A percentile compares a stretch with the other conserved stretches of the same genome.
Evolutionary conservation across 441 rosid species (phyloP).

Genomic region (Populus hybrid): DNA sequence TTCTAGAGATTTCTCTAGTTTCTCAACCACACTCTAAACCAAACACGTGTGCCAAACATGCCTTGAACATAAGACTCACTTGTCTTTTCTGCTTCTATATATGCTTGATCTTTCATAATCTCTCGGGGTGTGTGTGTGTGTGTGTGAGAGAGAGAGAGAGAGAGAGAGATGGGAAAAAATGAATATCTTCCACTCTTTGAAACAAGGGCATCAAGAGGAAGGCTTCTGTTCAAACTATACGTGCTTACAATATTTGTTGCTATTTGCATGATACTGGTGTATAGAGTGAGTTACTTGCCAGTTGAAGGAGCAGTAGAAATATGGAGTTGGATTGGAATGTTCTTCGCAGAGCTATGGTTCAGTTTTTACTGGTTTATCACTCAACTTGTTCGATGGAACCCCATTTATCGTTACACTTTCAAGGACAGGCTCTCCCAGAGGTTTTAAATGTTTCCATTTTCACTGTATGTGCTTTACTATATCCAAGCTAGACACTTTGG

Average conservation of each 20-base stretch:
- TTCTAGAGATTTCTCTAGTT: no score
- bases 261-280: constrained; percentile 31
- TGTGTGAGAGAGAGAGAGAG: background rate
- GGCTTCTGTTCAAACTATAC: constrained; percentile 25
- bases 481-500: background rate
- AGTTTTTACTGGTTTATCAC: constrained; percentile 46
- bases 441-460: constrained; percentile 11
- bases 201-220: constrained; percentile 18
- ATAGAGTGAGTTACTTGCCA: constrained; percentile 34
- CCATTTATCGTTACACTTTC: constrained; percentile 35
- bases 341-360: constrained; percentile 54
- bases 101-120: background rate
- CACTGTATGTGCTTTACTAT: background rate
- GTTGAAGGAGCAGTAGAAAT: constrained; percentile 24
- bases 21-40: no score
- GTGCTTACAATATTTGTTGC: constrained; percentile 32
- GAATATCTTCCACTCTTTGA: constrained; percentile 35
- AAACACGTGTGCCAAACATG: no score
- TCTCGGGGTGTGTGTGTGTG: background rate
- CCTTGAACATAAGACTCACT: background rate
- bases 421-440: constrained; percentile 44
- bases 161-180: constrained; percentile 6
- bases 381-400: constrained; percentile 43
- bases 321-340: constrained; percentile 46
- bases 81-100: background rate